These are phyloP conservation scores for Phytophthora macrochlamydospora DNA, from an alignment of 352 stramenopile species.

Conservation along the genomic window DNA sequence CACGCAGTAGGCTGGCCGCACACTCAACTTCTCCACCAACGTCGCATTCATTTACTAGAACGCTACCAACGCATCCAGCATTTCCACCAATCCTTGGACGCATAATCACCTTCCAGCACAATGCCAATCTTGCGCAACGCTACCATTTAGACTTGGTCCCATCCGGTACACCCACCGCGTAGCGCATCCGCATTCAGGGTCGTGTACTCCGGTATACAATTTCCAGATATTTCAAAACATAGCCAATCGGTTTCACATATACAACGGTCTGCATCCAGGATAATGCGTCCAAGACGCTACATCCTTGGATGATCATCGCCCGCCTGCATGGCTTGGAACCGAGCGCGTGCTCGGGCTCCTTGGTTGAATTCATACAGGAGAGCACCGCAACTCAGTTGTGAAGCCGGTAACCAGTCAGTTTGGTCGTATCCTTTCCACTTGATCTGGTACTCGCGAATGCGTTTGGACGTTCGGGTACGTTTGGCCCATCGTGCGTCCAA, in stretches of 20 bases:
- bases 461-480: neutral
- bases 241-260: neutral
- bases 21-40: too few relatives aligned
- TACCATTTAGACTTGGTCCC: too few relatives aligned
- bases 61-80: too few relatives aligned
- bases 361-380: neutral
- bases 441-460: neutral
- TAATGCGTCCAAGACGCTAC: neutral
- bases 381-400: neutral
- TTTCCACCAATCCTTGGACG: too few relatives aligned
- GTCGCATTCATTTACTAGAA: too few relatives aligned
- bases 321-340: neutral
- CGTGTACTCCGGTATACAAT: too few relatives aligned
- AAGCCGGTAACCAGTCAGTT: neutral
- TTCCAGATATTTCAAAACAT: neutral
- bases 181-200: too few relatives aligned
- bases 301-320: neutral
- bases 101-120: too few relatives aligned
- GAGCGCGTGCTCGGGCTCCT: neutral
- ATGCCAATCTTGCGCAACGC: too few relatives aligned
- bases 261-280: neutral
- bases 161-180: too few relatives aligned
- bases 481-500: neutral
- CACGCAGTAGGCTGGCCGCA: too few relatives aligned
- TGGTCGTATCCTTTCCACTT: neutral